Evolutionary conservation across 1,139 yeast genomes (phyloP).

Genomic region (Suhomyces bokatorum): DNA sequence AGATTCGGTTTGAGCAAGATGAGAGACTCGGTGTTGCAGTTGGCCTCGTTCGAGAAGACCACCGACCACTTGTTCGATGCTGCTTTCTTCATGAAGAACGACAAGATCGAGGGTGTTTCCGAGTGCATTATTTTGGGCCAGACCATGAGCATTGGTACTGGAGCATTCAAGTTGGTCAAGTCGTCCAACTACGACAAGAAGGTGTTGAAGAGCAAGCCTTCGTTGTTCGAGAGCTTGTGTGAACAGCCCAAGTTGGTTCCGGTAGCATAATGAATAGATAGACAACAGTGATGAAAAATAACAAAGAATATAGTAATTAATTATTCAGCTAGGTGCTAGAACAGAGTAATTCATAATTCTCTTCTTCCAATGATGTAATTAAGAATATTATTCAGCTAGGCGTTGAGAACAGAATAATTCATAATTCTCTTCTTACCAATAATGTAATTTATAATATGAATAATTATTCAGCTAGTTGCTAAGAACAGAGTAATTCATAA

Average conservation of each 20-base stretch:
- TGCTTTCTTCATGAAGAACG: conserved; percentile 95
- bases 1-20: conserved; percentile 96
- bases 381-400: too few relatives aligned
- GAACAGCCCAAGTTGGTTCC: conserved; percentile 17
- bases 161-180: conserved; percentile 84
- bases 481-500: too few relatives aligned
- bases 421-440: too few relatives aligned
- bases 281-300: not conserved
- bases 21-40: conserved; percentile 96
- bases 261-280: conserved; percentile 8
- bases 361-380: too few relatives aligned
- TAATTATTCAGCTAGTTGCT: too few relatives aligned
- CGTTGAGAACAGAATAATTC: too few relatives aligned
- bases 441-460: too few relatives aligned
- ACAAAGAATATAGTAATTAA: too few relatives aligned
- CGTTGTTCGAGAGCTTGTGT: conserved; percentile 62
- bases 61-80: conserved; percentile 98
- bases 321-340: too few relatives aligned
- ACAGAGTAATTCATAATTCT: too few relatives aligned
- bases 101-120: conserved; percentile 94
- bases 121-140: conserved; percentile 98
- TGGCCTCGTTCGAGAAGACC: conserved; percentile 97
- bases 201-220: conserved; percentile 51
- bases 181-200: conserved; percentile 47
- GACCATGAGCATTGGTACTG: conserved; percentile 97